Evolutionary conservation across 352 stramenopile species (phyloP), one percentile per base, ranked within the genome.

Genomic region (Globisporangium radiosum): DNA sequence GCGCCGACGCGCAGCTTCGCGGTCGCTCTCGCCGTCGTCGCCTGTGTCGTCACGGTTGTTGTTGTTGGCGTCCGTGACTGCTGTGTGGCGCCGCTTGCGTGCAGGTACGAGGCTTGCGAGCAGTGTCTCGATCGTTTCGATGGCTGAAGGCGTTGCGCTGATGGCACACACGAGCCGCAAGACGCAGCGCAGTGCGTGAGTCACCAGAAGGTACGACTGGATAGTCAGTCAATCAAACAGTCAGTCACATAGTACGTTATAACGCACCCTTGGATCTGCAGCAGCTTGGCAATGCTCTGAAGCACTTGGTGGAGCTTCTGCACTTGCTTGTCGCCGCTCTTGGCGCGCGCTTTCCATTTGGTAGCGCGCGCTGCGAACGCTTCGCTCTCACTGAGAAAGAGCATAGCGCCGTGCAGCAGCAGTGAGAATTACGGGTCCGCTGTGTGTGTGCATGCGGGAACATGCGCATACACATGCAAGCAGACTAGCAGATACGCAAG

Each of bases 231-330:
- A 61, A 49, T 43, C 54, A 6, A 17, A 56, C 4, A 38, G 7
- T 3, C 19, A 8, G 14, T 36, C 17, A 37, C 17, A 52, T 11
- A 44, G 56, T 45, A 2, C 43, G 48, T 33, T 33, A 33, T 33
- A 33, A 2, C 53, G 7, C 64, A 88, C 78, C 81, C 77, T 62
- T 88, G 75, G 42, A 87, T 73, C 57, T 90, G 76, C 59, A 92
- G 57, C 36, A 92, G 59, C 47, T 87, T 88, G 40, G 79, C 76
- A 59, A 90, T 83, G 59, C 74, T 88, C 55, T 89, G 79, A 39
- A 92, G 66, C 64, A 88, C 72, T 54, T 88, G 77, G n/a, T 88
- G 79, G 37, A 92, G 67, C 33, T 89, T 88, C 36, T 89, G 72
- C n/a, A 84, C 71, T 58, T 90, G 81, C 38, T 75, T 73, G 6